phyloP scores from a whole-genome alignment of 2,329 filamentous ascomycete genomes.

The Cordyceps sp. region DNA sequence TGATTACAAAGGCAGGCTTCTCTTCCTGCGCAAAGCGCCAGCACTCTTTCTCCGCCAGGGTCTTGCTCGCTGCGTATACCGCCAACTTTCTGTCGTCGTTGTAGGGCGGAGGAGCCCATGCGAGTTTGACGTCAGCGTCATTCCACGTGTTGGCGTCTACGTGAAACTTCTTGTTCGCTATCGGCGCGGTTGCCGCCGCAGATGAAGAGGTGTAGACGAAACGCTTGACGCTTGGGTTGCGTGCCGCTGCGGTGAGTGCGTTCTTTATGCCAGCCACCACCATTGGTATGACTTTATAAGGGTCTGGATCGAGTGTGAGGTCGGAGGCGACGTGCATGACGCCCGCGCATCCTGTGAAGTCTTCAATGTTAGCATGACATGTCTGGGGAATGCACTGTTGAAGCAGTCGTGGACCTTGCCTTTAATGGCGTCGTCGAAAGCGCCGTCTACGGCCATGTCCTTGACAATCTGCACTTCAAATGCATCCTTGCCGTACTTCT shows the following conservation, averaged over 20 bases:
- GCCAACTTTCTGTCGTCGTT: slow-evolving; percentile 1
- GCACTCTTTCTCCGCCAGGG: slow-evolving; percentile 13
- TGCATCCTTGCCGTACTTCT: slow-evolving; percentile 11
- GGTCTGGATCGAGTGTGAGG: slow-evolving; percentile 14
- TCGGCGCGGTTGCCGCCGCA: slow-evolving; percentile 6
- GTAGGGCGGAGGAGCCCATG: slow-evolving; percentile 16
- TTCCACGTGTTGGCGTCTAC: slow-evolving; percentile 16
- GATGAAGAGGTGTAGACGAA: slow-evolving; percentile 23
- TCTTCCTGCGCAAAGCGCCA: slow-evolving; percentile 18
- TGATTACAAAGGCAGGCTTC: slow-evolving; percentile 10
- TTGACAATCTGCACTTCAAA: slow-evolving; percentile 15
- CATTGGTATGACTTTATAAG: slow-evolving; percentile 16
- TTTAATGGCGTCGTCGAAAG: slow-evolving; percentile 9
- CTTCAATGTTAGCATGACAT: too few relatives aligned
- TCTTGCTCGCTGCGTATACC: slow-evolving; percentile 20
- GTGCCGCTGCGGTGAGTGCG: slow-evolving; percentile 14
- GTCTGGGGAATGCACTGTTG: too few relatives aligned
- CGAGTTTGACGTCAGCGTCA: slow-evolving; percentile 11
- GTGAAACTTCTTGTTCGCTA: slow-evolving; percentile 4
- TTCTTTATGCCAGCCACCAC: slow-evolving; percentile 9
- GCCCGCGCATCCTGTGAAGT: not conserved
- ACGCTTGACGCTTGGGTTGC: slow-evolving; percentile 14
- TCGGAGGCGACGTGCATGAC: slow-evolving; percentile 12
- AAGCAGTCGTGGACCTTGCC: slow-evolving; percentile 2
- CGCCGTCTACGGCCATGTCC: slow-evolving; percentile 10